A percentile compares a stretch with the other conserved stretches of the same genome.
Evolutionary conservation across 139 green algal species (phyloP).

Genomic region (Chlorella sp.): DNA sequence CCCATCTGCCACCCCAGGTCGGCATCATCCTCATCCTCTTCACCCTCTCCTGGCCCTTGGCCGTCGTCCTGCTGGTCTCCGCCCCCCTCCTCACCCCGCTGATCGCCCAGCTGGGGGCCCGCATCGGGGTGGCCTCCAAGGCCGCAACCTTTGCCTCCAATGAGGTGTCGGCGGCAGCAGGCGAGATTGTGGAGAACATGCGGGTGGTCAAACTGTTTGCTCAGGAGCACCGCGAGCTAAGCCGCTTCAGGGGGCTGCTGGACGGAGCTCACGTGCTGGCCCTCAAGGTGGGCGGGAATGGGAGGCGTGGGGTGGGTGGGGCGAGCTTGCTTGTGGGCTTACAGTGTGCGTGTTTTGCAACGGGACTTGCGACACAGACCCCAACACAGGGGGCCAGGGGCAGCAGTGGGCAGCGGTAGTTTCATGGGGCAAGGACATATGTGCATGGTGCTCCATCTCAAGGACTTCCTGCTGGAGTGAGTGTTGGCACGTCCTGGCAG

Average conservation of each 20-base stretch:
- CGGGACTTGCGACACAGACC: too few relatives aligned
- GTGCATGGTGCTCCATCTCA: too few relatives aligned
- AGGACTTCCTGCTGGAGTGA: too few relatives aligned
- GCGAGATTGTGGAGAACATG: slow-evolving; percentile 50
- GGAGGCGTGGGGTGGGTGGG: neutral
- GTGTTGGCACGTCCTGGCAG: too few relatives aligned
- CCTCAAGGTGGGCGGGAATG: slow-evolving; percentile 5
- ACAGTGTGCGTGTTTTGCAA: too few relatives aligned
- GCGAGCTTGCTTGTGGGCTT: neutral
- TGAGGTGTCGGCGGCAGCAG: slow-evolving; percentile 16
- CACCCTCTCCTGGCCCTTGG: slow-evolving; percentile 36
- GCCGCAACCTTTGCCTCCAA: slow-evolving; percentile 22
- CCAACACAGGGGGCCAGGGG: too few relatives aligned
- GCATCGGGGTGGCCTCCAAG: slow-evolving; percentile 26
- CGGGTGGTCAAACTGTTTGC: slow-evolving; percentile 41
- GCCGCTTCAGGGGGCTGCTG: slow-evolving; percentile 34
- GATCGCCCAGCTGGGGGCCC: neutral
- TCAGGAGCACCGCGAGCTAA: slow-evolving; percentile 33
- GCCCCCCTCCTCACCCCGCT: slow-evolving; percentile 45
- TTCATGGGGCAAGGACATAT: too few relatives aligned
- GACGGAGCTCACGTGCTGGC: slow-evolving; percentile 5
- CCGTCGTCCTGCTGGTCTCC: slow-evolving; percentile 33
- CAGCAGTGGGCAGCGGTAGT: too few relatives aligned
- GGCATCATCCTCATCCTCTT: slow-evolving; percentile 5
- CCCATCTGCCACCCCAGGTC: too few relatives aligned